Conservation (phyloP, 1,139 yeast genomes). For the Sugiyamaella novakii region DNA sequence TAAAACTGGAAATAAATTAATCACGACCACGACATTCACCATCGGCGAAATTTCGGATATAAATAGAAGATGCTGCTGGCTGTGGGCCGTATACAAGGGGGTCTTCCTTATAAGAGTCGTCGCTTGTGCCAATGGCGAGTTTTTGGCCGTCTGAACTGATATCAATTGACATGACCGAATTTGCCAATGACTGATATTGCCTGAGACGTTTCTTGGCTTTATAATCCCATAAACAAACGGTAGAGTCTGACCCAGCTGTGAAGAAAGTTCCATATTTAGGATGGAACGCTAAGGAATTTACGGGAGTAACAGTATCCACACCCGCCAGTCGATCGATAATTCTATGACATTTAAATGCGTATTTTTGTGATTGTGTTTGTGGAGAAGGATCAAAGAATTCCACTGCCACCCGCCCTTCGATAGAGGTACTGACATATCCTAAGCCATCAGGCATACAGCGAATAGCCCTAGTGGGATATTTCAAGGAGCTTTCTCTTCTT, state of each 20-base stretch:
- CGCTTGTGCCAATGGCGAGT: slow-evolving; percentile 54
- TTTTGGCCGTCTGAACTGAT: slow-evolving; percentile 41
- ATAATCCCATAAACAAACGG: slow-evolving; percentile 78
- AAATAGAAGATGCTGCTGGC: slow-evolving; percentile 28
- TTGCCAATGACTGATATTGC: slow-evolving; percentile 56
- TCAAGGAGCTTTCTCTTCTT: slow-evolving; percentile 68
- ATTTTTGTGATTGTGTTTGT: slow-evolving; percentile 53
- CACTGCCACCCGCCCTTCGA: slow-evolving; percentile 85
- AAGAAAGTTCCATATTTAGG: slow-evolving; percentile 53
- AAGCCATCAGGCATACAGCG: slow-evolving; percentile 58
- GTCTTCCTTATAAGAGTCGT: slow-evolving; percentile 35
- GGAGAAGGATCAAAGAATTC: slow-evolving; percentile 65
- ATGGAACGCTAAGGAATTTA: slow-evolving; percentile 65
- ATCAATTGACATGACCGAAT: slow-evolving; percentile 55
- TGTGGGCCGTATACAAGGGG: slow-evolving; percentile 27
- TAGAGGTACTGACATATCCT: slow-evolving; percentile 78
- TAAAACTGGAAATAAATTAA: neutral
- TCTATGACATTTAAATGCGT: slow-evolving; percentile 87
- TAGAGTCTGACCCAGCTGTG: slow-evolving; percentile 81
- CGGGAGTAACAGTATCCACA: slow-evolving; percentile 72
- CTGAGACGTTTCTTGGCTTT: slow-evolving; percentile 60
- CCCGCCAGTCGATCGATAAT: slow-evolving; percentile 47
- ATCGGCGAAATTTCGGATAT: slow-evolving; percentile 25
- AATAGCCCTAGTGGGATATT: slow-evolving; percentile 67
- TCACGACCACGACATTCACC: slow-evolving; percentile 16